Conservation (phyloP, 2,329 filamentous ascomycete species). For the Hypoxylon sp. region DNA sequence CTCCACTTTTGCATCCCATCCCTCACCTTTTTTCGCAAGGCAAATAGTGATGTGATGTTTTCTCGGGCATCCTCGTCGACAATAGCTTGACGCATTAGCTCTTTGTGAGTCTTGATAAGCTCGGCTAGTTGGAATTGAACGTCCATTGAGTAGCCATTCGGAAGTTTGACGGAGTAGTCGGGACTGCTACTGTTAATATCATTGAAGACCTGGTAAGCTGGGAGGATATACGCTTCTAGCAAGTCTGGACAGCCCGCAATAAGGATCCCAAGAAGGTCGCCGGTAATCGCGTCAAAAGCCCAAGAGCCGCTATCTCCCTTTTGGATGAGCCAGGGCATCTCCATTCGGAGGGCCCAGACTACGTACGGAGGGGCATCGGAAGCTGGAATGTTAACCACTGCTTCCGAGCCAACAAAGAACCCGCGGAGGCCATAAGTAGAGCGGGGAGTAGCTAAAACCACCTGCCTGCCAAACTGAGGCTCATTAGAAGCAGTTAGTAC, state of each 20-base stretch:
- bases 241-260: not conserved
- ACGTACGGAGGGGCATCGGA: not conserved
- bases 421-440: not conserved
- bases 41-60: too few species aligned
- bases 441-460: not conserved
- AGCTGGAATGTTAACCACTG: not conserved
- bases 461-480: not conserved
- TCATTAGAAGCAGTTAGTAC: not conserved
- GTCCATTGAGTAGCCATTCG: not conserved
- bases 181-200: too few species aligned
- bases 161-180: not conserved
- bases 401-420: not conserved
- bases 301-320: not conserved
- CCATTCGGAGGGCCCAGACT: not conserved
- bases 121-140: not conserved
- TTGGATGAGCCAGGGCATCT: not conserved
- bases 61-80: too few species aligned
- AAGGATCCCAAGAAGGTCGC: not conserved
- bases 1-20: too few species aligned
- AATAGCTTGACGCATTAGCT: too few species aligned
- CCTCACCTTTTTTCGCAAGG: too few species aligned
- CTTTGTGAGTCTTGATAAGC: too few species aligned
- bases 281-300: not conserved
- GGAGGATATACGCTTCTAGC: not conserved
- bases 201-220: not conserved